Percentiles rank a stretch among this genome's conserved stretches.
Conservation (phyloP, 2,329 filamentous ascomycete genomes). For the Botrytis pseudocinerea region DNA sequence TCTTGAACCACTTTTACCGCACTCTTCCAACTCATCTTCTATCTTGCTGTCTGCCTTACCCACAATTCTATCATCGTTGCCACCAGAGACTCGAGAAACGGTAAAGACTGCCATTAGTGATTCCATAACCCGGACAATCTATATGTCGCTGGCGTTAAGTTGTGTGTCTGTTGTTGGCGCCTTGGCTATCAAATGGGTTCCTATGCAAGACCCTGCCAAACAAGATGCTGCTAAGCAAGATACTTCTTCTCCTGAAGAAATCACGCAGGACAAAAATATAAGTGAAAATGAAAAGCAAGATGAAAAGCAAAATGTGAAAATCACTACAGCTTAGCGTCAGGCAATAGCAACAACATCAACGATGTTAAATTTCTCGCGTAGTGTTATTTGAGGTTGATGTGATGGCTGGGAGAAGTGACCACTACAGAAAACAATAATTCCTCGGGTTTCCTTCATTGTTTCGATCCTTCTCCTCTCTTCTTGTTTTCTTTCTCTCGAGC, state of each 20-base stretch:
- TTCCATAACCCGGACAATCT: conserved; percentile 59
- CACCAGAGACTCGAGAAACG: conserved; percentile 43
- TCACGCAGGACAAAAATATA: not conserved
- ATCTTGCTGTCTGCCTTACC: not conserved
- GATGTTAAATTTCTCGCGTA: not conserved
- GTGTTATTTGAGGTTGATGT: not conserved
- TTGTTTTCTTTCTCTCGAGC: not conserved
- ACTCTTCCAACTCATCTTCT: not conserved
- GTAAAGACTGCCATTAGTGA: conserved; percentile 60
- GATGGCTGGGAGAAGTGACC: not conserved
- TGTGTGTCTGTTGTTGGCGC: conserved; percentile 57
- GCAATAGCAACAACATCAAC: not conserved
- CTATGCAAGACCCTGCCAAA: not conserved
- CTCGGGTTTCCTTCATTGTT: not conserved
- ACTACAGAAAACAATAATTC: not conserved
- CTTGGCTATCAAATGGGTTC: conserved; percentile 58
- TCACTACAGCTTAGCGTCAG: not conserved
- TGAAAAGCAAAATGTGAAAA: not conserved
- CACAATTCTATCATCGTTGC: conserved; percentile 49
- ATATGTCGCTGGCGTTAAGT: conserved; percentile 57
- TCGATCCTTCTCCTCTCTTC: not conserved
- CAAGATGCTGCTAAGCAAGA: not conserved
- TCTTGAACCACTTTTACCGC: conserved; percentile 20
- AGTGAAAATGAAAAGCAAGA: not conserved
- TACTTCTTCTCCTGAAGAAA: not conserved